These are phyloP conservation scores for Pinus taeda DNA, from an alignment of 75 land plant genomes.

Conservation along the genomic window DNA sequence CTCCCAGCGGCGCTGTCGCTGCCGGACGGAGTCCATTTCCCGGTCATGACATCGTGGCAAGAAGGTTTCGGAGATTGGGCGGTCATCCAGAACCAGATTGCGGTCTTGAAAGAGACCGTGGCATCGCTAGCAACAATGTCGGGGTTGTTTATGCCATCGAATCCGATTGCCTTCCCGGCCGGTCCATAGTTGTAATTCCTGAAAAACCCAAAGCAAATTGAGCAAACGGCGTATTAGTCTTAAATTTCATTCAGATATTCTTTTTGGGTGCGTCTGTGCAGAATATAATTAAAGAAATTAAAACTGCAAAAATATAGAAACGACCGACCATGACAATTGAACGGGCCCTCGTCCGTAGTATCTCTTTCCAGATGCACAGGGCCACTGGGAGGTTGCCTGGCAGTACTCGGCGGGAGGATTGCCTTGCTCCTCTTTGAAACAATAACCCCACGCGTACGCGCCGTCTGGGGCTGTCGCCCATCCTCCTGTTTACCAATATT, in stretches of 20 bases:
- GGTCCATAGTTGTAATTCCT: slow-evolving; percentile 37
- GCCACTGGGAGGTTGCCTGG: background rate
- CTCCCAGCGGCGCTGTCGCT: slow-evolving; percentile 33
- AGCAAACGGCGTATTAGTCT: too few relatives aligned
- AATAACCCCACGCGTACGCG: background rate
- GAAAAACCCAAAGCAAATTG: too few relatives aligned
- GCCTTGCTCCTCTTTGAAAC: background rate
- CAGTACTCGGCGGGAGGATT: background rate
- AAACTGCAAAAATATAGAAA: background rate
- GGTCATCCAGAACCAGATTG: slow-evolving; percentile 50
- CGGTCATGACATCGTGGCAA: slow-evolving; percentile 62
- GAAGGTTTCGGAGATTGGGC: slow-evolving; percentile 45
- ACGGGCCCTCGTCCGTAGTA: slow-evolving; percentile 8
- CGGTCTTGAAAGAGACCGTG: slow-evolving; percentile 29
- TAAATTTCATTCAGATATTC: too few relatives aligned
- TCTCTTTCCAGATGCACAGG: slow-evolving; percentile 7
- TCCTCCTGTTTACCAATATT: too few relatives aligned
- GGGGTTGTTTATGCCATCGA: slow-evolving; percentile 25
- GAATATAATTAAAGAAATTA: background rate
- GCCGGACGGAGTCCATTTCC: slow-evolving; percentile 43
- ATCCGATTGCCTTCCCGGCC: slow-evolving; percentile 21
- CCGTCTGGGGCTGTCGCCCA: too few relatives aligned
- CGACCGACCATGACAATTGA: background rate
- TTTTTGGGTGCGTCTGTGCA: too few relatives aligned
- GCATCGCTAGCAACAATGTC: slow-evolving; percentile 25